A percentile compares a stretch with the other conserved stretches of the same genome.
Evolutionary conservation across 2,329 filamentous ascomycete species (phyloP).

Genomic region (Cadophora malorum): DNA sequence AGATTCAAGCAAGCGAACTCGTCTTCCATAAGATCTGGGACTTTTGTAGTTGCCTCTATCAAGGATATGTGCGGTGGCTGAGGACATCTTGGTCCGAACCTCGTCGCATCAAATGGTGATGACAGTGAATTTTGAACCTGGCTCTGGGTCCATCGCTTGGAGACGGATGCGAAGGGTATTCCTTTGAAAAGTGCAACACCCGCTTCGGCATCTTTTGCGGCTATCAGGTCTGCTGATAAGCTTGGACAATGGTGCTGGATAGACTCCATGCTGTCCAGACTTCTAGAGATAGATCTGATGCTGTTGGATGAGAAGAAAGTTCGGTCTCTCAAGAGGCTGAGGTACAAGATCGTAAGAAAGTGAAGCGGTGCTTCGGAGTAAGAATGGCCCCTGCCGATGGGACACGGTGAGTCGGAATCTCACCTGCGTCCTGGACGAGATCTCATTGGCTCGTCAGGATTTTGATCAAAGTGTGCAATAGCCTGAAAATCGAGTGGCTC

Average conservation of each 20-base stretch:
- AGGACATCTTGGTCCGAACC: slow-evolving; percentile 24
- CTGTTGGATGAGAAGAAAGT: background rate
- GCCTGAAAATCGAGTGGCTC: background rate
- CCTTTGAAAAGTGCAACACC: slow-evolving; percentile 25
- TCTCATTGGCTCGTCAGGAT: background rate
- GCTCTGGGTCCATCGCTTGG: slow-evolving; percentile 27
- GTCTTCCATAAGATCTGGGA: slow-evolving; percentile 25
- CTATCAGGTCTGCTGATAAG: slow-evolving; percentile 21
- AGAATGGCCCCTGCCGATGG: background rate
- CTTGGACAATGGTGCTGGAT: slow-evolving; percentile 15
- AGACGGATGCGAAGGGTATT: slow-evolving; percentile 25
- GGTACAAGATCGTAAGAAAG: background rate
- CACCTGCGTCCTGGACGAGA: background rate
- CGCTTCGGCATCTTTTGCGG: slow-evolving; percentile 14
- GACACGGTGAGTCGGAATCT: slow-evolving; percentile 1
- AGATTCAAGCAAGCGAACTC: slow-evolving; percentile 47
- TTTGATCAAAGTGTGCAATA: background rate
- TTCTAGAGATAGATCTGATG: background rate
- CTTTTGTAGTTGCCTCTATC: background rate
- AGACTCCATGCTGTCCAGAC: slow-evolving; percentile 8
- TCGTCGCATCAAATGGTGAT: slow-evolving; percentile 28
- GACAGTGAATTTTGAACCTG: slow-evolving; percentile 14
- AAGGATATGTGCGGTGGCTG: slow-evolving; percentile 11
- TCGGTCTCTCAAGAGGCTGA: background rate
- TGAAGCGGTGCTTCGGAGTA: background rate